Conservation (phyloP, 306 rosid species). For the Nissolia schottii region DNA sequence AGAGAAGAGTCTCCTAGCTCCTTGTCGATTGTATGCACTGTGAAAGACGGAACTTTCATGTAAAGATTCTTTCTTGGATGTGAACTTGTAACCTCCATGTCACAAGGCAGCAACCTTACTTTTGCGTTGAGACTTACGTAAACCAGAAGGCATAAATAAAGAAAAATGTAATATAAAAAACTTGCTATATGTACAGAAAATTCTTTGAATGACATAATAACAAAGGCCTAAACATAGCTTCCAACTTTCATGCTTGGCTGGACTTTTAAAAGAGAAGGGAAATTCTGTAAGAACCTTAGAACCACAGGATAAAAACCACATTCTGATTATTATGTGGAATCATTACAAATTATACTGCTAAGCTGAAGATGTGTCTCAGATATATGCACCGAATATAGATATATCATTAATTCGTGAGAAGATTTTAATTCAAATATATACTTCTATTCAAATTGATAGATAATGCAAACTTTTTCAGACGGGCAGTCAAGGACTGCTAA, state of each 20-base stretch:
- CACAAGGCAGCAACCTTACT: no score
- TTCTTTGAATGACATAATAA: neutral
- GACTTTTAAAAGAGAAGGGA: neutral
- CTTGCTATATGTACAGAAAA: neutral
- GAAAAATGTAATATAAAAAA: neutral
- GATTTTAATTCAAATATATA: neutral
- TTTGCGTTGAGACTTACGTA: no score
- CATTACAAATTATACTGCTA: neutral
- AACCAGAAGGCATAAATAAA: neutral
- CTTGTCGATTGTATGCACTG: constrained; percentile 60
- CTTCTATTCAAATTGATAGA: neutral
- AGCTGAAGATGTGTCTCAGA: neutral
- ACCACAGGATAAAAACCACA: neutral
- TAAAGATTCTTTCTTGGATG: constrained; percentile 11
- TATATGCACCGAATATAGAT: neutral
- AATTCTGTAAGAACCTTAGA: neutral
- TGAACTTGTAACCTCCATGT: no score
- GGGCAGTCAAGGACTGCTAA: neutral
- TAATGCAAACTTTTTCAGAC: neutral
- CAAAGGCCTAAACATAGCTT: neutral
- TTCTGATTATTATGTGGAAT: neutral
- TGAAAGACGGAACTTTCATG: constrained; percentile 11
- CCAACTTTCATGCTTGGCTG: neutral
- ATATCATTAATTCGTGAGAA: neutral
- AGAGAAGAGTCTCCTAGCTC: constrained; percentile 54